phyloP scores from a whole-genome alignment of 176 grass and related monocot genomes.

The Juncus effusus region DNA sequence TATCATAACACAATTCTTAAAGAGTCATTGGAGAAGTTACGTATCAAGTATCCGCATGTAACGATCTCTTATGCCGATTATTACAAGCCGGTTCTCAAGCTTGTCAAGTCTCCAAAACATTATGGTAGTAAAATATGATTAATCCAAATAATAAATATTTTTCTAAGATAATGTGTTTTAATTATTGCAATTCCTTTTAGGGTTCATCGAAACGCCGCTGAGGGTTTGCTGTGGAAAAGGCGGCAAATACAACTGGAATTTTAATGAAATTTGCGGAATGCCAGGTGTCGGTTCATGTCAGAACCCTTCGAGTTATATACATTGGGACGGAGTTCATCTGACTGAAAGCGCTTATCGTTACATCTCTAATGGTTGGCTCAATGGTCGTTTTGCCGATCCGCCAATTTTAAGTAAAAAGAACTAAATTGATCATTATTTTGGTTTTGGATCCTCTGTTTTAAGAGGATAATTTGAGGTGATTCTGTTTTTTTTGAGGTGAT shows the following conservation, averaged over 20 bases:
- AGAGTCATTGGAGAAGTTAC: conserved; percentile 23
- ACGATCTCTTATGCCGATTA: conserved; percentile 45
- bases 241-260: conserved; percentile 31
- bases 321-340: conserved; percentile 35
- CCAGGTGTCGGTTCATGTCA: conserved; percentile 17
- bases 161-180: not conserved
- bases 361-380: conserved; percentile 20
- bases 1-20: conserved; percentile 45
- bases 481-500: too few species aligned
- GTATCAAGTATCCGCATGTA: conserved; percentile 24
- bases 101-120: conserved; percentile 33
- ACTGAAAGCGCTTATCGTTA: conserved; percentile 26
- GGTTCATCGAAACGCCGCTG: conserved; percentile 22
- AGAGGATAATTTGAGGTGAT: too few species aligned
- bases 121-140: conserved; percentile 38
- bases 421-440: not conserved
- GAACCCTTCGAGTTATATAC: conserved; percentile 19
- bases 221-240: conserved; percentile 29
- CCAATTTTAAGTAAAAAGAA: conserved; percentile 15
- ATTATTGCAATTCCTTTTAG: conserved; percentile 14
- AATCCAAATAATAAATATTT: too few species aligned
- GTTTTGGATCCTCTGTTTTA: too few species aligned
- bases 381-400: conserved; percentile 20
- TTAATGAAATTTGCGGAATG: conserved; percentile 17
- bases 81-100: conserved; percentile 39